Base-by-base conservation (phyloP, 1,284 basidiomycete species). In the Pseudozyma hubeiensis region DNA sequence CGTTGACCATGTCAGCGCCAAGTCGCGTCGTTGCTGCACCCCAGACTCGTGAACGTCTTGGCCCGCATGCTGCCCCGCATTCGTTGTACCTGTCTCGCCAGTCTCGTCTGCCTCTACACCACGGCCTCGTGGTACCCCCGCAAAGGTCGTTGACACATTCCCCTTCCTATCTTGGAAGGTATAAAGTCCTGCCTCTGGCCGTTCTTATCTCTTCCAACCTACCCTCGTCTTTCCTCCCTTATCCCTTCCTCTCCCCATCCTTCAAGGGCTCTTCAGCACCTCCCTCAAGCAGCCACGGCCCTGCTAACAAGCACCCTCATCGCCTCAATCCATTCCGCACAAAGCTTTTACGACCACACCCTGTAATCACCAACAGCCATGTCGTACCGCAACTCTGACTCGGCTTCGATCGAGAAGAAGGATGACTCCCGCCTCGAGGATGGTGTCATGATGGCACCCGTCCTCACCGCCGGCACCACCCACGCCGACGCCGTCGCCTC, bases 371-470 rank as follows among this genome's bases (percentile, higher is more conserved):
- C 29, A 33, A 53, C 34, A 41, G 60, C 13, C 58, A 71, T 71
- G 68, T 54, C 68, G 43, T 34, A 46, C 41, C 58, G 51, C 54
- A 61, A 57, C 19, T 65, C 62, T 14, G 71, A 75, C 53, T 69
- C 66, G 51, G 71, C 58, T 24, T 75, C 71, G 34, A 56, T 75
- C 53, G 71, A 75, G 63, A 74, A 74, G 66, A 69, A 68, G 58
- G 71, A 75, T 53, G 66, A 75, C 45, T 16, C 51, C 37, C 62
- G 58, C 19, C 66, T 75, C 14, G 75, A 75, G 50, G 66, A 66
- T 35, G 71, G 71, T 31, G 44, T 63, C 44, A 8, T 48, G n/a
- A 70, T 75, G 24, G 62, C 62, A 2, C 71, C 62, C 34, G 56
- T 75, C 56, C 71, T 75, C 46, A 75, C 71, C 11, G 61, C 66